A percentile compares a stretch with the other conserved stretches of the same genome.
phyloP scores from a whole-genome alignment of 495 filamentous ascomycete species.

The Halenospora varia region DNA sequence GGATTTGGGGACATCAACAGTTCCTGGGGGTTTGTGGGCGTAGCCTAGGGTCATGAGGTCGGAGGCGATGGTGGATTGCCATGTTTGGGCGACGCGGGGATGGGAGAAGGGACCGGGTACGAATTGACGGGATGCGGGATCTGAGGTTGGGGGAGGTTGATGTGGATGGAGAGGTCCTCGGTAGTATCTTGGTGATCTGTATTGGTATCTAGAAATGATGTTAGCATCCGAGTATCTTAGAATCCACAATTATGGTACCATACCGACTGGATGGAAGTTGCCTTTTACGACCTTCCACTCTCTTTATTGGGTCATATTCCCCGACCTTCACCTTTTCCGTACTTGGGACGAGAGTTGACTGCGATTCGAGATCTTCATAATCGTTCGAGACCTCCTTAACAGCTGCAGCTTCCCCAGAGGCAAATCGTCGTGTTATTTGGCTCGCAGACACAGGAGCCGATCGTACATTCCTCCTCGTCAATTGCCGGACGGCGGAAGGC shows the following conservation, averaged over 20 bases:
- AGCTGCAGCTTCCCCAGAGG: conserved; percentile 36
- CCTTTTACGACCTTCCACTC: conserved; percentile 44
- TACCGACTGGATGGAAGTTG: conserved; percentile 68
- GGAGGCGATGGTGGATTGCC: conserved; percentile 76
- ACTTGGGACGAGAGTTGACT: conserved; percentile 36
- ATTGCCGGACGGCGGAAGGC: conserved; percentile 14
- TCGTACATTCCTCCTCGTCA: conserved; percentile 16
- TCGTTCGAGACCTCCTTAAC: conserved; percentile 19
- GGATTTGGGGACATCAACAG: conserved; percentile 52
- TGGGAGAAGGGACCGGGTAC: conserved; percentile 90
- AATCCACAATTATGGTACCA: conserved; percentile 7
- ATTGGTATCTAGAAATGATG: conserved; percentile 68
- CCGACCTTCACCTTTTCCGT: conserved; percentile 31
- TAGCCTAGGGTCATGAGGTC: conserved; percentile 90
- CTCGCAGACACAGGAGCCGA: conserved; percentile 26
- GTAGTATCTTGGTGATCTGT: conserved; percentile 86
- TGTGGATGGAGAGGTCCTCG: conserved; percentile 91
- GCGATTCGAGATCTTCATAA: conserved; percentile 32
- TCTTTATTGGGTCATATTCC: conserved; percentile 55
- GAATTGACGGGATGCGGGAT: conserved; percentile 82
- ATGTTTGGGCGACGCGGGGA: conserved; percentile 86
- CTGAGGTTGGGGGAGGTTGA: conserved; percentile 76
- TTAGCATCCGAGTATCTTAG: conserved; percentile 1
- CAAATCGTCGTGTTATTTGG: conserved; percentile 38
- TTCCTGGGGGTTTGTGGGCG: conserved; percentile 72